Base-by-base conservation (phyloP, 768 basidiomycete genomes). In the Naganishia friedmannii region DNA sequence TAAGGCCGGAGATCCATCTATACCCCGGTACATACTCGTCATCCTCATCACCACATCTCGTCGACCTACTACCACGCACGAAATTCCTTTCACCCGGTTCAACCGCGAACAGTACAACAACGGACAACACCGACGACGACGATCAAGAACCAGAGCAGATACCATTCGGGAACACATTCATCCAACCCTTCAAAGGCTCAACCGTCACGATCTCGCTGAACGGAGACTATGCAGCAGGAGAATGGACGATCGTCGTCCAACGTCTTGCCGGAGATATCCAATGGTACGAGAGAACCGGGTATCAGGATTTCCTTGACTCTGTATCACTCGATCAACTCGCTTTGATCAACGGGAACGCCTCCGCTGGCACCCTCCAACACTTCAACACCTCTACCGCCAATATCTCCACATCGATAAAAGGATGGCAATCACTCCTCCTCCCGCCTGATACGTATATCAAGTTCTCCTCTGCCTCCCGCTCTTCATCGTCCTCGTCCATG, bases 341-440 rank as follows among this genome's bases (percentile, higher is more conserved):
- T 46, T 5, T 9, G 29, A 2, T n/a, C 31, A 9, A 10, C 12
- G 56, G 21, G 29, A 57, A n/a, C n/a, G n/a, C n/a, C n/a, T n/a
- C n/a, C n/a, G n/a, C n/a, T n/a, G n/a, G n/a, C n/a, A n/a, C n/a
- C n/a, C n/a, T n/a, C n/a, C n/a, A n/a, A n/a, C n/a, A n/a, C n/a
- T n/a, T n/a, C n/a, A n/a, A n/a, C 19, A 2, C 12, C 19, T 31
- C 32, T 6, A 13, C 32, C 4, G 29, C 15, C 19, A 19, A 6
- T 17, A 17, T 9, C 15, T 5, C 19, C 2, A 28, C 29, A 10
- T 57, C 56, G 56, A 12, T 37, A 5, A 57, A 26, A 31, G 21
- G 34, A 26, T 58, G 58, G 68, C 6, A 23, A 29, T 69, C 57
- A 9, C 54, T 70, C 32, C 54, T 57, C 54, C 53, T 70, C 17